A percentile compares a stretch with the other conserved stretches of the same genome.
Conservation (phyloP, 495 filamentous ascomycete species). For the Opeltia flavorubescens region DNA sequence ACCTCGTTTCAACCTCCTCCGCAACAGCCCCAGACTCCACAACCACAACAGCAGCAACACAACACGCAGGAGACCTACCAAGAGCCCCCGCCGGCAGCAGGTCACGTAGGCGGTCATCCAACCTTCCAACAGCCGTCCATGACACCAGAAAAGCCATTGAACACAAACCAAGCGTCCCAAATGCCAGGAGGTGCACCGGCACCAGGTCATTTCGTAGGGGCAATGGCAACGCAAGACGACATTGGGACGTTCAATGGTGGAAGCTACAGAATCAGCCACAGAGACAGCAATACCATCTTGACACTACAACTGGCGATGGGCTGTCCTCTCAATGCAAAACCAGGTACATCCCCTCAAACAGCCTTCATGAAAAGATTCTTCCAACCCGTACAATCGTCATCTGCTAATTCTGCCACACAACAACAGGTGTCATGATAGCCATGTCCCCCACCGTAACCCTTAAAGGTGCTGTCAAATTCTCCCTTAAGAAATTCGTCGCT, state of each 20-base stretch:
- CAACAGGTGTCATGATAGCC: conserved; percentile 70
- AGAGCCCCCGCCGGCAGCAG: conserved; percentile 13
- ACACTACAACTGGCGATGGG: conserved; percentile 84
- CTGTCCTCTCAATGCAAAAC: conserved; percentile 67
- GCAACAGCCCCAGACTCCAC: conserved; percentile 8
- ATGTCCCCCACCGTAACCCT: conserved; percentile 84
- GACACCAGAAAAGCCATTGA: conserved; percentile 14
- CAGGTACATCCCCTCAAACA: conserved; percentile 36
- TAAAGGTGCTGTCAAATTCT: conserved; percentile 67
- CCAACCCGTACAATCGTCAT: background rate
- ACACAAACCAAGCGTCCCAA: conserved; percentile 14
- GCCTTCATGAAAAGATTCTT: background rate
- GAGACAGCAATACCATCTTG: conserved; percentile 78
- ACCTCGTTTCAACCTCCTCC: conserved; percentile 15
- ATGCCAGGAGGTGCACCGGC: conserved; percentile 33
- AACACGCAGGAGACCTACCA: conserved; percentile 3
- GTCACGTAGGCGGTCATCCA: conserved; percentile 9
- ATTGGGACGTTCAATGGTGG: conserved; percentile 93
- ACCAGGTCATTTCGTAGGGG: conserved; percentile 44
- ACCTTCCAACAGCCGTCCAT: conserved; percentile 11
- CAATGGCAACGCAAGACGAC: conserved; percentile 49
- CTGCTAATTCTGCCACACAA: no score
- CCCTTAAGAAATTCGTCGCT: conserved; percentile 68
- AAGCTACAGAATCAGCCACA: conserved; percentile 81
- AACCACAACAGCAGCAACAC: conserved; percentile 12